Evolutionary conservation across 345 rosid genomes (phyloP), one percentile per base, ranked within the genome.

Genomic region (Brassica nigra): DNA sequence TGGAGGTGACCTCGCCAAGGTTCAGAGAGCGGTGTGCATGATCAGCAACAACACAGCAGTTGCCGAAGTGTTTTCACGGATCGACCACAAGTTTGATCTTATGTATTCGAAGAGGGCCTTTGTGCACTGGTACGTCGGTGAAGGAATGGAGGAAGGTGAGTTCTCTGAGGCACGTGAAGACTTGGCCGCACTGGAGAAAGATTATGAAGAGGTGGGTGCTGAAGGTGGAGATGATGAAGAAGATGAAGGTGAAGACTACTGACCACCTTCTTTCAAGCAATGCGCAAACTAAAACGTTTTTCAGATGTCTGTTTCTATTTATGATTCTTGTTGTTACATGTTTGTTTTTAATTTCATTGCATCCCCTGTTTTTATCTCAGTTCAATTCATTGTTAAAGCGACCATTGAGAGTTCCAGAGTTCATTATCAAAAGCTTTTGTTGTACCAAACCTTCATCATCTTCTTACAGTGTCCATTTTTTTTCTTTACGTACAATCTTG

Each of bases 141-240:
- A 86, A 62, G 92, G 92, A 36, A 89, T 89, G 92, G 90, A 89
- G 79, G 92, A 89, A 82, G 92, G 92, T 37, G 92, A 89, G 23
- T 89, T 89, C 83, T 89, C 92, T 0, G 92, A 89, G 84, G 92
- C 92, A 0, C 88, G 90, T 31, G 92, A 89, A 69, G 92, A 89
- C 81, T 81, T 89, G 76, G 84, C 84, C 2, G 84, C 84, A 18
- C 39, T 81, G 44, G 84, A 81, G 78, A 82, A 82, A 65, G 82
- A 89, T 72, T 87, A 89, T 3, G 92, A 89, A 78, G 92, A 89
- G 78, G 92, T 87, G 3, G 92, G 90, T 16, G 89, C 89, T 7
- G 92, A 87, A 82, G 88, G 88, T 68, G 92, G 80, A 20, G 92
- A 89, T 6, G 89, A 88, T 1, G 90, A 81, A 67, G 90, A 89